Conservation (phyloP, 257 asterid genomes). For the Catharanthus roseus region DNA sequence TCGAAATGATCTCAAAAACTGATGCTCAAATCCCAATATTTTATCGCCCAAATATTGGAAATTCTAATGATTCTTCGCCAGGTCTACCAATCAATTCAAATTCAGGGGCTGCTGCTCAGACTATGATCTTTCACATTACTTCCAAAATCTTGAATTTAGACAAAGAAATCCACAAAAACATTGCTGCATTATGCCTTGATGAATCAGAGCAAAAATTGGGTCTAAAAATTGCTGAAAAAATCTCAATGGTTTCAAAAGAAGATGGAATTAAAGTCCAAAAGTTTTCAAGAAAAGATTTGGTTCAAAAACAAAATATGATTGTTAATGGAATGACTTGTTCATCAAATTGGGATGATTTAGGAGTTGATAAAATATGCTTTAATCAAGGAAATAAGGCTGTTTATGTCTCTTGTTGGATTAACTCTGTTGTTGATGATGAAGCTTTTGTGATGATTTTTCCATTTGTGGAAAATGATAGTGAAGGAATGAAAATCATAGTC, state of each 20-base stretch:
- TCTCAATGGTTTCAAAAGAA: slow-evolving; percentile 31
- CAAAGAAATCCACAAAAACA: slow-evolving; percentile 24
- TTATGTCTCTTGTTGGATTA: slow-evolving; percentile 53
- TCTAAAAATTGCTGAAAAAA: slow-evolving; percentile 20
- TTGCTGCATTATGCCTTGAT: slow-evolving; percentile 36
- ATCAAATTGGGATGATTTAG: slow-evolving; percentile 40
- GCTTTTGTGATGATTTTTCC: slow-evolving; percentile 44
- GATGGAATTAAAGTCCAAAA: slow-evolving; percentile 28
- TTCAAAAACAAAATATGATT: slow-evolving; percentile 12
- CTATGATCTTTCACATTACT: slow-evolving; percentile 29
- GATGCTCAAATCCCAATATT: slow-evolving; percentile 33
- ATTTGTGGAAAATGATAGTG: slow-evolving; percentile 11
- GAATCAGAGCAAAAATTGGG: slow-evolving; percentile 33
- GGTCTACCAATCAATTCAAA: slow-evolving; percentile 20
- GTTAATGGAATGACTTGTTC: slow-evolving; percentile 12
- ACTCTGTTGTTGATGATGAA: slow-evolving; percentile 43
- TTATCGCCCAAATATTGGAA: slow-evolving; percentile 35
- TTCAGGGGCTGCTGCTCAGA: slow-evolving; percentile 21
- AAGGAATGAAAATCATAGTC: slow-evolving; percentile 31
- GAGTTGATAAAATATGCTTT: slow-evolving; percentile 29
- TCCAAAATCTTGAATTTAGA: slow-evolving; percentile 9
- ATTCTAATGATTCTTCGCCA: slow-evolving; percentile 18
- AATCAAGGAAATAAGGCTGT: slow-evolving; percentile 34
- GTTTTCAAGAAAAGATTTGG: slow-evolving; percentile 21
- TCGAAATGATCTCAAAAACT: slow-evolving; percentile 19